These are phyloP conservation scores for Pneumocystis oryctolagi DNA, from an alignment of 1,139 yeast genomes.

Conservation along the genomic window DNA sequence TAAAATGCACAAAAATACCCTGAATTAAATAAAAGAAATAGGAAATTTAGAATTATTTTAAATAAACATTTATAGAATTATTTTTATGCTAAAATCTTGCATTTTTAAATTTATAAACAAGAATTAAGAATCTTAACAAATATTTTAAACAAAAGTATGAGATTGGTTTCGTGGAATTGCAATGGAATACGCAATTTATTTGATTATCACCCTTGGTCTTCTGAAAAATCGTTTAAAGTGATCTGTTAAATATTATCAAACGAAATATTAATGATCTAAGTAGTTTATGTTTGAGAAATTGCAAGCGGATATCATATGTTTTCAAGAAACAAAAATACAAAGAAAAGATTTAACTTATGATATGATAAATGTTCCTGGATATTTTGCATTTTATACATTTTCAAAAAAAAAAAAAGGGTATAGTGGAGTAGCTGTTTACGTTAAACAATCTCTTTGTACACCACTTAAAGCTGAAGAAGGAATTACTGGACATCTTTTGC, in stretches of 20 bases:
- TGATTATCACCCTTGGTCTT: neutral
- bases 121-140: neutral
- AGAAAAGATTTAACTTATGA: slow-evolving; percentile 32
- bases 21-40: neutral
- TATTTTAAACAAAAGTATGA: slow-evolving; percentile 4
- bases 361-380: slow-evolving; percentile 47
- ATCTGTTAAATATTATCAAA: slow-evolving; percentile 2
- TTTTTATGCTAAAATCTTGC: neutral
- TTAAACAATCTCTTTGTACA: slow-evolving; percentile 32
- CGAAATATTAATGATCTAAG: slow-evolving; percentile 1
- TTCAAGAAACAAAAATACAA: slow-evolving; percentile 74
- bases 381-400: slow-evolving; percentile 49
- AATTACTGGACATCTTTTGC: slow-evolving; percentile 49
- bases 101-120: neutral
- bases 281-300: slow-evolving; percentile 36
- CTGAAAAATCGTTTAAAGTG: neutral
- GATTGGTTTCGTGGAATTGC: slow-evolving; percentile 13
- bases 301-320: slow-evolving; percentile 60
- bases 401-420: slow-evolving; percentile 58
- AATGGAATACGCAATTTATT: slow-evolving; percentile 10
- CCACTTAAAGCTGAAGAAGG: slow-evolving; percentile 83
- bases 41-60: neutral
- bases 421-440: slow-evolving; percentile 80
- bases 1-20: too few species aligned
- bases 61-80: neutral